Percentiles rank a stretch among this genome's conserved stretches.
Evolutionary conservation across 176 grass and related monocot genomes (phyloP).

Genomic region (Thinopyrum elongatum): DNA sequence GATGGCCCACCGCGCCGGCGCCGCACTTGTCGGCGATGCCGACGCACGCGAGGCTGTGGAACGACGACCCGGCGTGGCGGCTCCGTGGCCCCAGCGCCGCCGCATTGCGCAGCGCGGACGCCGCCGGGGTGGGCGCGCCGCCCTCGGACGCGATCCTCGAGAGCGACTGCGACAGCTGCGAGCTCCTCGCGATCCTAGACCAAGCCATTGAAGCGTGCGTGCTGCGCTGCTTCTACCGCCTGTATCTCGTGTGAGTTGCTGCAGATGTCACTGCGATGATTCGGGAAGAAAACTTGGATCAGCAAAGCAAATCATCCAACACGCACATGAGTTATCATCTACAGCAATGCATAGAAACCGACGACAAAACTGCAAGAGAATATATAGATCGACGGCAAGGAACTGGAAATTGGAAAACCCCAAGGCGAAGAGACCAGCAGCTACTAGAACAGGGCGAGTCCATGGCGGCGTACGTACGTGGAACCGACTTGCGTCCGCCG

Average conservation of each 20-base stretch:
- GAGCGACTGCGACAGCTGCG: constrained; percentile 44
- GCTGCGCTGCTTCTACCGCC: background rate
- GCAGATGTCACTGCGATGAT: background rate
- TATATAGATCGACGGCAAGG: background rate
- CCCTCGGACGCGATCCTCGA: constrained; percentile 41
- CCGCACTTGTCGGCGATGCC: constrained; percentile 2
- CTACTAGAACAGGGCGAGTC: background rate
- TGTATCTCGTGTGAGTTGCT: background rate
- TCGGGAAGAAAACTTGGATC: background rate
- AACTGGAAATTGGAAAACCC: background rate
- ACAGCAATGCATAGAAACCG: background rate
- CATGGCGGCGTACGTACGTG: background rate
- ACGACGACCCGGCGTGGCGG: background rate
- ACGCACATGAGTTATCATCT: background rate
- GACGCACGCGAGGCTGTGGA: constrained; percentile 26
- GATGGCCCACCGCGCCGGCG: background rate
- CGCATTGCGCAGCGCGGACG: constrained; percentile 17
- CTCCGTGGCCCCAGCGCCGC: background rate
- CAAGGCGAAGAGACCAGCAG: background rate
- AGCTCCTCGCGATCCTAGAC: constrained; percentile 61
- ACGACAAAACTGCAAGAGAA: background rate
- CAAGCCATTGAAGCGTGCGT: constrained; percentile 30
- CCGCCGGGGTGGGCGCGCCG: background rate
- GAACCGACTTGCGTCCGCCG: background rate
- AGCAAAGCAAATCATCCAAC: background rate